These are phyloP conservation scores for Paecilomyces sp. DNA, from an alignment of 2,329 filamentous ascomycete genomes.

Conservation along the genomic window DNA sequence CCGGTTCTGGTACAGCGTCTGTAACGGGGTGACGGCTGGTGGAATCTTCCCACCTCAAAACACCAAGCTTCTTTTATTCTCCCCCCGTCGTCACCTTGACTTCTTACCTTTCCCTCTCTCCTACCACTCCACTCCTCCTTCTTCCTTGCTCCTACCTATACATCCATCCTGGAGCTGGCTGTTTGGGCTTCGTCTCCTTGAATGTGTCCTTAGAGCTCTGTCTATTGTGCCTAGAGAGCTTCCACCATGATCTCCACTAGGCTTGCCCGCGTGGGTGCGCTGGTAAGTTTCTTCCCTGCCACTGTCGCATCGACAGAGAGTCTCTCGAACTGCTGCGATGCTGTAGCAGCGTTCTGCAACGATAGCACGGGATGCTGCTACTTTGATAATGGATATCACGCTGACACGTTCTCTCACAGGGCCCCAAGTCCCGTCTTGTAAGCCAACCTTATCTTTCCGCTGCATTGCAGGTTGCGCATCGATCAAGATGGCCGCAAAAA, in stretches of 20 bases:
- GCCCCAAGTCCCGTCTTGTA: conserved; percentile 40
- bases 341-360: background rate
- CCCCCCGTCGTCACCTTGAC: conserved; percentile 27
- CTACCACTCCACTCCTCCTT: conserved; percentile 27
- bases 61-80: conserved; percentile 33
- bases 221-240: conserved; percentile 32
- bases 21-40: conserved; percentile 14
- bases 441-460: conserved; percentile 14
- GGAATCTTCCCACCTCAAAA: conserved; percentile 29
- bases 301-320: conserved; percentile 1
- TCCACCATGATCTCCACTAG: conserved; percentile 42
- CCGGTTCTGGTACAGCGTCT: conserved; percentile 21
- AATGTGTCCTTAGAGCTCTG: conserved; percentile 28
- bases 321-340: conserved; percentile 1
- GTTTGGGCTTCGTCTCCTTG: conserved; percentile 25
- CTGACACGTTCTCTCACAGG: conserved; percentile 23
- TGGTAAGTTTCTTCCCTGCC: conserved; percentile 31
- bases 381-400: conserved; percentile 4
- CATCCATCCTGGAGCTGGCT: conserved; percentile 28
- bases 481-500: background rate
- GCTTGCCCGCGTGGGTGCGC: conserved; percentile 40
- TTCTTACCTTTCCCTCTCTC: conserved; percentile 23
- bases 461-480: background rate
- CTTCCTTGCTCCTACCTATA: conserved; percentile 29
- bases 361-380: background rate